These are phyloP conservation scores for Patellaria atrata DNA, from an alignment of 495 filamentous ascomycete species.

Conservation along the genomic window DNA sequence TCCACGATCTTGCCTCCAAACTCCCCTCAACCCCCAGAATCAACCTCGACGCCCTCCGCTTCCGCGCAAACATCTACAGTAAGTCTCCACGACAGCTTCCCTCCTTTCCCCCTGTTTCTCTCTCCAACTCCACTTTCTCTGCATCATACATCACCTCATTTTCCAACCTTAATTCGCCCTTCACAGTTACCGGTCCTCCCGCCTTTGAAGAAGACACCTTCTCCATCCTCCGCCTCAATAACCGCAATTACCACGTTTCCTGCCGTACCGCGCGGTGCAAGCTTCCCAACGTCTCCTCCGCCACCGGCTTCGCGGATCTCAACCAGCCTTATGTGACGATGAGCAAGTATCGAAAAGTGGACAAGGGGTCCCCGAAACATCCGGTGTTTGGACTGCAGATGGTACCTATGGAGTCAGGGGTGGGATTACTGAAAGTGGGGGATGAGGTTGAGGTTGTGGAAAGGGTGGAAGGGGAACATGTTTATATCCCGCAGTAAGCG, in stretches of 20 bases:
- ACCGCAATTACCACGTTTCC: conserved; percentile 40
- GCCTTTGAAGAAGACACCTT: conserved; percentile 65
- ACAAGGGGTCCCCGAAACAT: conserved; percentile 51
- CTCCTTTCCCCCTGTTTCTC: conserved; percentile 28
- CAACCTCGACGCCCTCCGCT: conserved; percentile 50
- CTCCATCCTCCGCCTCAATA: conserved; percentile 52
- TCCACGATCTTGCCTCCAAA: conserved; percentile 41
- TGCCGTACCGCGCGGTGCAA: conserved; percentile 64
- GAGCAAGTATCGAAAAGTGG: conserved; percentile 54
- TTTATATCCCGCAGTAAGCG: conserved; percentile 26
- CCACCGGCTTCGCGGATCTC: conserved; percentile 52
- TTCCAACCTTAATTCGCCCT: neutral
- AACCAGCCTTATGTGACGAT: conserved; percentile 62
- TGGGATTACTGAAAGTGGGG: conserved; percentile 38
- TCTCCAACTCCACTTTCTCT: no score
- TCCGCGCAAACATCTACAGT: conserved; percentile 75
- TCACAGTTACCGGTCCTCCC: conserved; percentile 39
- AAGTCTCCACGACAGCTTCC: conserved; percentile 10
- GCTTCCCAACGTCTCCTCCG: conserved; percentile 69
- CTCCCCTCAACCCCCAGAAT: conserved; percentile 14
- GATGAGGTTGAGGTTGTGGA: conserved; percentile 47
- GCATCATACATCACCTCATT: no score
- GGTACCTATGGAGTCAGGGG: conserved; percentile 40
- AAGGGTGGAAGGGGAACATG: conserved; percentile 47
- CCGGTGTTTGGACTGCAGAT: conserved; percentile 80